phyloP scores from a whole-genome alignment of 2,329 filamentous ascomycete species.

The Chaetothyriales sp. region DNA sequence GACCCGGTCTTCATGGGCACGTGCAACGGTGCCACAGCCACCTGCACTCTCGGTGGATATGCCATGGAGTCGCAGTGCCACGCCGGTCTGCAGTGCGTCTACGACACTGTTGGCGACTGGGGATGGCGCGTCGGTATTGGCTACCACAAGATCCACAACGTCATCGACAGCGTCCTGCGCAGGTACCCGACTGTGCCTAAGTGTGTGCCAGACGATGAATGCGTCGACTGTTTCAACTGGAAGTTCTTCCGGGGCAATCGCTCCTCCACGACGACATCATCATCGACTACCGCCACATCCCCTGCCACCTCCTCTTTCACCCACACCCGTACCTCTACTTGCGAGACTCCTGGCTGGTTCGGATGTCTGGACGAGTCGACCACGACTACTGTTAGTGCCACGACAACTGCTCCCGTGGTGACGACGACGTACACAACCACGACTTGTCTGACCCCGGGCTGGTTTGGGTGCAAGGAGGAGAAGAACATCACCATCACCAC shows the following conservation, averaged over 20 bases:
- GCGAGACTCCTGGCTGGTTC: conserved; percentile 88
- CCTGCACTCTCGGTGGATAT: conserved; percentile 83
- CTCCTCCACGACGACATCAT: conserved; percentile 56
- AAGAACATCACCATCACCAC: conserved; percentile 22
- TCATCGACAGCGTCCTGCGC: conserved; percentile 75
- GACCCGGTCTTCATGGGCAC: conserved; percentile 90
- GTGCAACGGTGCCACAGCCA: conserved; percentile 78
- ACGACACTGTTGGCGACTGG: conserved; percentile 81
- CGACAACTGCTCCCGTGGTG: conserved; percentile 20
- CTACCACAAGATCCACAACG: conserved; percentile 75
- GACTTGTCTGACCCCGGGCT: conserved; percentile 29
- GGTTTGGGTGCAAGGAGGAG: conserved; percentile 29
- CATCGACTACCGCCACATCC: conserved; percentile 42
- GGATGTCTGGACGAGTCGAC: conserved; percentile 41
- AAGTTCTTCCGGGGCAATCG: conserved; percentile 90
- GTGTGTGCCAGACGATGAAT: conserved; percentile 62
- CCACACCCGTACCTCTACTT: conserved; percentile 63
- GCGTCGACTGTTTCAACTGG: conserved; percentile 82
- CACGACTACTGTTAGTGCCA: conserved; percentile 21
- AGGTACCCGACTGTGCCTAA: conserved; percentile 67
- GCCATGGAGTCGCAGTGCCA: conserved; percentile 90
- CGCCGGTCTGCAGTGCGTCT: conserved; percentile 71
- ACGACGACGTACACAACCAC: conserved; percentile 23
- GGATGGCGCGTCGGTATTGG: conserved; percentile 85
- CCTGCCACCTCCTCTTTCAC: conserved; percentile 52